Conservation (phyloP, 192 early-diverging fungal species). For the Coemansia biformis region DNA sequence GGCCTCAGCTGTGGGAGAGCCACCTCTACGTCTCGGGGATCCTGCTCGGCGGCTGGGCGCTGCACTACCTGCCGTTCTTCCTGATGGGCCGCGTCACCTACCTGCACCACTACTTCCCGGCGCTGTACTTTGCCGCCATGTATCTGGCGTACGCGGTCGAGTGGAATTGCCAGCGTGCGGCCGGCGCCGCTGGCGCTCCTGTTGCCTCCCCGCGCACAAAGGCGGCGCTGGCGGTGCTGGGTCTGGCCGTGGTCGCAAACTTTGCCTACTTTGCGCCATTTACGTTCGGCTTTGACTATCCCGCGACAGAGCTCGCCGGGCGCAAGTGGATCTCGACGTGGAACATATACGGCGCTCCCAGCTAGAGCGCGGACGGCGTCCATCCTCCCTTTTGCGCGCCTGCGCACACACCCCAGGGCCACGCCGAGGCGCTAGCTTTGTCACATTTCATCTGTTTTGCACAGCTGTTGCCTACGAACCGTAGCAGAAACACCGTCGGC, state of each 20-base stretch:
- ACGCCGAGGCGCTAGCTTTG: no score
- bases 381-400: no score
- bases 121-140: conserved; percentile 88
- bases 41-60: conserved; percentile 79
- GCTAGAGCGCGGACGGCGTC: no score
- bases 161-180: conserved; percentile 54
- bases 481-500: no score
- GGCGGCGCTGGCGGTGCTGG: conserved; percentile 8
- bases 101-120: conserved; percentile 96
- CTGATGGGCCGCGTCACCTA: conserved; percentile 97
- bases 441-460: no score
- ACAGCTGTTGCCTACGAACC: no score
- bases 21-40: conserved; percentile 70
- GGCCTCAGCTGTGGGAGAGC: conserved; percentile 57
- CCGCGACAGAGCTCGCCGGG: conserved; percentile 53
- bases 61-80: conserved; percentile 92
- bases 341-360: conserved; percentile 58
- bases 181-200: conserved; percentile 5
- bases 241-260: conserved; percentile 44
- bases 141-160: conserved; percentile 71
- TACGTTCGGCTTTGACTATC: conserved; percentile 75
- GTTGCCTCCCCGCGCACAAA: conserved; percentile 5
- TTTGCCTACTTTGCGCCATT: conserved; percentile 77
- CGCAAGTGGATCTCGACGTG: conserved; percentile 71
- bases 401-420: no score